phyloP scores from a whole-genome alignment of 352 stramenopile genomes.

The Phytophthora ramorum region DNA sequence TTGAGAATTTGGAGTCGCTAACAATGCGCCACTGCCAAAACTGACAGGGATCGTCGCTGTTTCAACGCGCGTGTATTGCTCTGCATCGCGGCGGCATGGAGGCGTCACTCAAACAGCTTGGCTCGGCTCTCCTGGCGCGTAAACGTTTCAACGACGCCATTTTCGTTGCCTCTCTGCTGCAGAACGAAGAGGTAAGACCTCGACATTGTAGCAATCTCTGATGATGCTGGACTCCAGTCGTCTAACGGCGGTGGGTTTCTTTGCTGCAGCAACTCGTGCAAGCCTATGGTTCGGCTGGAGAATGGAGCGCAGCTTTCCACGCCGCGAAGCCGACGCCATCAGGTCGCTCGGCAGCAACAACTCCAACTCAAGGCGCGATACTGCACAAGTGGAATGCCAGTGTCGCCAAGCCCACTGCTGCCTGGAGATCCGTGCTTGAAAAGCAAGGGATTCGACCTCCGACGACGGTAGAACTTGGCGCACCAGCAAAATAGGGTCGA shows the following conservation, averaged over 20 bases:
- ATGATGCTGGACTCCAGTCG: background rate
- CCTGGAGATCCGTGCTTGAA: slow-evolving; percentile 40
- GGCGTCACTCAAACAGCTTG: slow-evolving; percentile 30
- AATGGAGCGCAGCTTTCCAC: slow-evolving; percentile 40
- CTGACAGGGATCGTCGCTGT: slow-evolving; percentile 59
- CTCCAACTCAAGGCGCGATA: slow-evolving; percentile 9
- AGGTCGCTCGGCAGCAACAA: slow-evolving; percentile 8
- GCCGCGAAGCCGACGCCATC: slow-evolving; percentile 17
- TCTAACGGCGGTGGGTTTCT: background rate
- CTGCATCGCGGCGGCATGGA: slow-evolving; percentile 45
- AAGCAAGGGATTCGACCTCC: slow-evolving; percentile 42
- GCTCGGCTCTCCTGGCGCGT: slow-evolving; percentile 19
- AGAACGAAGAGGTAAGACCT: slow-evolving; percentile 47
- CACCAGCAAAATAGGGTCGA: slow-evolving; percentile 2
- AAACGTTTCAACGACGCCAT: slow-evolving; percentile 51
- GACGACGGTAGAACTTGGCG: slow-evolving; percentile 31
- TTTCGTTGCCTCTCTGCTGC: slow-evolving; percentile 59
- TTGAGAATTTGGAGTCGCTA: background rate
- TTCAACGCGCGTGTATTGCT: slow-evolving; percentile 60
- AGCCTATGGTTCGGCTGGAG: slow-evolving; percentile 28
- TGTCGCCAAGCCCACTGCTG: slow-evolving; percentile 34
- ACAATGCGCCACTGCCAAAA: background rate
- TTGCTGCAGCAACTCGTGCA: slow-evolving; percentile 31
- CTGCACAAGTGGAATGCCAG: slow-evolving; percentile 45
- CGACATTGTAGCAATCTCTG: background rate